Evolutionary conservation across 2,329 filamentous ascomycete genomes (phyloP).

Genomic region (Talaromyces atroroseus): DNA sequence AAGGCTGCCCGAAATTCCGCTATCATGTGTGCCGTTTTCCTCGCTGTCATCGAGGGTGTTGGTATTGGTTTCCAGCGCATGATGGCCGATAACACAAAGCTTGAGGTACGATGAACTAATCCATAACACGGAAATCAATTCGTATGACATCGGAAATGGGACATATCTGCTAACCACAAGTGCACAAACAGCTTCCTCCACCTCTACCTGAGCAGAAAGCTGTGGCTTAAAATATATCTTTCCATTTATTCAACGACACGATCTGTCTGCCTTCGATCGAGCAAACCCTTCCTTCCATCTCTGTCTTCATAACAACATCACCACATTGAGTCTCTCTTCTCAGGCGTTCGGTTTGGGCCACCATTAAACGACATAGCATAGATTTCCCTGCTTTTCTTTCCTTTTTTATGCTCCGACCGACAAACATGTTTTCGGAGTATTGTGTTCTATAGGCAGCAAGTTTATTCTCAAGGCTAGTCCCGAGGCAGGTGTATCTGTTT

Average conservation of each 20-base stretch:
- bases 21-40: slow-evolving; percentile 88
- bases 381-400: slow-evolving; percentile 24
- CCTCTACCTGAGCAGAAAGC: slow-evolving; percentile 33
- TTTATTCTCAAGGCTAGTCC: neutral
- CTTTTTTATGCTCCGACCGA: neutral
- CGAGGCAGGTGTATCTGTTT: no score
- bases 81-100: slow-evolving; percentile 81
- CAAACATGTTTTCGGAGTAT: neutral
- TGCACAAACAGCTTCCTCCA: slow-evolving; percentile 28
- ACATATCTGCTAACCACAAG: neutral
- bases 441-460: neutral
- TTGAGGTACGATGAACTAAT: slow-evolving; percentile 56
- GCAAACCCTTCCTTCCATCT: slow-evolving; percentile 7
- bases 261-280: slow-evolving; percentile 15
- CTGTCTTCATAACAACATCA: slow-evolving; percentile 18
- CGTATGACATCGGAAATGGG: neutral
- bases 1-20: slow-evolving; percentile 91
- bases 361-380: slow-evolving; percentile 31
- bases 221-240: slow-evolving; percentile 24
- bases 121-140: neutral
- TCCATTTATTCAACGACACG: neutral
- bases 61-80: slow-evolving; percentile 93
- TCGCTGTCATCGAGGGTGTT: slow-evolving; percentile 95
- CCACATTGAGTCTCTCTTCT: slow-evolving; percentile 29
- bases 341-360: slow-evolving; percentile 33